A percentile compares a stretch with the other conserved stretches of the same genome.
These are phyloP conservation scores for Gryganskiella cystojenkinii DNA, from an alignment of 192 early-diverging fungal genomes.

Conservation along the genomic window DNA sequence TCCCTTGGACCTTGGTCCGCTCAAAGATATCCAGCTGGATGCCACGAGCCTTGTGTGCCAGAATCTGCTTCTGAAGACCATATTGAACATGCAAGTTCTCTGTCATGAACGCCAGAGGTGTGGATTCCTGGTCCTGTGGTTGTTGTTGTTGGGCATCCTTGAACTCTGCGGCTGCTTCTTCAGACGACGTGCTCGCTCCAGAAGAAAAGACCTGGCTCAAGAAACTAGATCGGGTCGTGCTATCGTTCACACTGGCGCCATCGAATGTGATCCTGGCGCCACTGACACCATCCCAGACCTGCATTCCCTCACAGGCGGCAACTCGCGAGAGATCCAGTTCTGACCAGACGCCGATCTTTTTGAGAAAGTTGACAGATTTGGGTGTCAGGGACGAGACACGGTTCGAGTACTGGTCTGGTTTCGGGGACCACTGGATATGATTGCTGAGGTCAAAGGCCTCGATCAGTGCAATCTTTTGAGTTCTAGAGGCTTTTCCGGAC, in stretches of 20 bases:
- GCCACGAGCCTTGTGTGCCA: constrained; percentile 41
- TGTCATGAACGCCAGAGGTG: constrained; percentile 83
- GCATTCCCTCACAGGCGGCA: constrained; percentile 74
- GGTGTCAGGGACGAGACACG: constrained; percentile 87
- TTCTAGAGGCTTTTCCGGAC: constrained; percentile 35
- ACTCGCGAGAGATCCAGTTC: constrained; percentile 66
- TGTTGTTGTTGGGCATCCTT: constrained; percentile 7
- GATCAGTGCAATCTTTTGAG: constrained; percentile 77
- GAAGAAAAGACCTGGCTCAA: constrained; percentile 41
- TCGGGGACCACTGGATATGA: constrained; percentile 63
- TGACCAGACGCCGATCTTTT: constrained; percentile 75
- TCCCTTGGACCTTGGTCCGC: constrained; percentile 70
- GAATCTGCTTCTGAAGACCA: constrained; percentile 68
- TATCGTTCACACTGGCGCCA: constrained; percentile 45
- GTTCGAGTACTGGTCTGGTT: constrained; percentile 74
- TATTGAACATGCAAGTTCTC: constrained; percentile 88
- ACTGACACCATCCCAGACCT: constrained; percentile 84
- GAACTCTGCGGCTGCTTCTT: not conserved
- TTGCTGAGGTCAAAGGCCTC: constrained; percentile 79
- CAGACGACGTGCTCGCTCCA: not conserved
- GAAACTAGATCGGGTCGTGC: constrained; percentile 22
- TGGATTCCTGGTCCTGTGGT: not conserved
- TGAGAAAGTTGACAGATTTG: constrained; percentile 68
- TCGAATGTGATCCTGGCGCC: constrained; percentile 75
- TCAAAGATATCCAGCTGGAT: constrained; percentile 74